Evolutionary conservation across 176 grass and related monocot species (phyloP), one percentile per base, ranked within the genome.

Genomic region (Phoenix roebelenii): DNA sequence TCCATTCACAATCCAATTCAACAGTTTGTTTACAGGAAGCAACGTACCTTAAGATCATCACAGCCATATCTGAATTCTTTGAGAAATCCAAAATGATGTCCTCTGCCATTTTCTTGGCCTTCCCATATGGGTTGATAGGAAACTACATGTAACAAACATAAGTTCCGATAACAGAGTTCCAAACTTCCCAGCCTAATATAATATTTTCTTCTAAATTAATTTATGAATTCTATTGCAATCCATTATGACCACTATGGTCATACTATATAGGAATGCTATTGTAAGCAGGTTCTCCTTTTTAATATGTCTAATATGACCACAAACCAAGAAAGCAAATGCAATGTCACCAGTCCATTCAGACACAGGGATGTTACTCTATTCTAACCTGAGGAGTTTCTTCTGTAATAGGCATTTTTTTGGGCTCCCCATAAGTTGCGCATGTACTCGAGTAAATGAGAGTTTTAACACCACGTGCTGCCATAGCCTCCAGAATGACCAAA

Each of bases 71-170:
- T 20, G 92, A 80, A 54, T 57, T 63, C 78, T 85, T 88, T 4
- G 92, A 85, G 66, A 96, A 96, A 82, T 96, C 92, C 58, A 96
- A 72, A 67, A 96, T 96, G 22, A 96, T 96, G 61, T 96, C 92
- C 67, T 96, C 92, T 16, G 92, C 81, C 92, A 97, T 97, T 82
- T 97, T 97, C 69, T 97, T 91, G 28, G 92, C 83, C 73, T 97
- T 97, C 6, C 92, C 92, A 54, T 97, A 97, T 18, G 92, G 92
- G 68, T 97, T 97, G 66, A 97, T 97, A 53, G 92, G 92, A 63
- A 72, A 30, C 92, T 97, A 63, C 65, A 75, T 60, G 50, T 22
- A 14, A 50, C 74, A 19, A 77, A 44, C 12, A 7, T 9, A 35
- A 35, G 35, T 44, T 44, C 35, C 35, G 14, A 44, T 44, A 44